Evolutionary conservation across 192 early-diverging fungal species (phyloP).

Genomic region (Coemansia sp.): DNA sequence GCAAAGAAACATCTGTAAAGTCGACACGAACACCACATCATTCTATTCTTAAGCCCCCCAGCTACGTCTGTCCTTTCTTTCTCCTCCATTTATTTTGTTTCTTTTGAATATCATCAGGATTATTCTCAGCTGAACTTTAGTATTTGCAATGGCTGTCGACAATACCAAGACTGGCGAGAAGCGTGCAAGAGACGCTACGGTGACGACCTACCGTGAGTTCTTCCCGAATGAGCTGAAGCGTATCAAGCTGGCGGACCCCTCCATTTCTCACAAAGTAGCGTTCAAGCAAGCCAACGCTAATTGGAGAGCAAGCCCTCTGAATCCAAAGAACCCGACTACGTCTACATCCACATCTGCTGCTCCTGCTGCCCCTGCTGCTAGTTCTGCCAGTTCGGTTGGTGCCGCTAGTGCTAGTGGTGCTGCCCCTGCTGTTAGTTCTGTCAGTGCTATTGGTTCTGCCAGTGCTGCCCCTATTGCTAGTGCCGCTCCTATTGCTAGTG

Average conservation of each 20-base stretch:
- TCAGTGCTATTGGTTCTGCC: neutral
- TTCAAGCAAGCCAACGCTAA: conserved; percentile 50
- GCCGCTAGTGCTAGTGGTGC: too few species aligned
- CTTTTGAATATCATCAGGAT: neutral
- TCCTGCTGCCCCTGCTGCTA: neutral
- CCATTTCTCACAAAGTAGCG: conserved; percentile 47
- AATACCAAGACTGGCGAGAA: conserved; percentile 18
- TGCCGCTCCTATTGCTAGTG: too few species aligned
- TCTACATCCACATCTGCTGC: neutral
- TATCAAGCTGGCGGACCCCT: conserved; percentile 39
- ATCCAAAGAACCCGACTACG: conserved; percentile 40
- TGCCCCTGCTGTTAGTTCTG: too few species aligned
- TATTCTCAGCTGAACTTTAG: neutral
- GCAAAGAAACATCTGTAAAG: neutral
- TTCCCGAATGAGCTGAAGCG: conserved; percentile 48
- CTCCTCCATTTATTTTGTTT: neutral
- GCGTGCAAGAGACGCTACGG: conserved; percentile 21
- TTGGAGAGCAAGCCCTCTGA: conserved; percentile 44
- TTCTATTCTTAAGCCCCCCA: neutral
- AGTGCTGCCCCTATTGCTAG: too few species aligned
- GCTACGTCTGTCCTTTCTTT: neutral
- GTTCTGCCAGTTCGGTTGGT: too few species aligned
- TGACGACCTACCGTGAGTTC: conserved; percentile 37
- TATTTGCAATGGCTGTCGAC: conserved; percentile 7
- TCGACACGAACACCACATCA: neutral